These are phyloP conservation scores for Taiwanofungus camphoratus DNA, from an alignment of 1,284 basidiomycete genomes.

Conservation along the genomic window DNA sequence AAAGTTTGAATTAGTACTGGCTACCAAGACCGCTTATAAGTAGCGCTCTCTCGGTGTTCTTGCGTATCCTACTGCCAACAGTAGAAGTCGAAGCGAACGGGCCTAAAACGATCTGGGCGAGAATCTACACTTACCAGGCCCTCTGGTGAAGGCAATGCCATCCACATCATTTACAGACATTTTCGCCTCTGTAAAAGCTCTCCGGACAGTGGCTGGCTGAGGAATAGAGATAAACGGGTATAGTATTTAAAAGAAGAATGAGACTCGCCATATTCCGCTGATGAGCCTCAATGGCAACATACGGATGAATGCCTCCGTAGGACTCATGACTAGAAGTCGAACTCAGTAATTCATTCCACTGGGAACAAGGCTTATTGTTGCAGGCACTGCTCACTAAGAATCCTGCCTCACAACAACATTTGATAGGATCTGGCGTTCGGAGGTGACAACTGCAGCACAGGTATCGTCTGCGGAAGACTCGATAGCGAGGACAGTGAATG, in stretches of 20 bases:
- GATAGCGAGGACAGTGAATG: conserved; percentile 72
- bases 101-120: too few relatives aligned
- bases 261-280: conserved; percentile 67
- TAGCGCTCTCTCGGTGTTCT: too few relatives aligned
- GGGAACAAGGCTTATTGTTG: too few relatives aligned
- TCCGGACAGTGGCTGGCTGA: conserved; percentile 69
- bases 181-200: conserved; percentile 62
- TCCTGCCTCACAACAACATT: conserved; percentile 83
- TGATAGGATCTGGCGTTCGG: conserved; percentile 62
- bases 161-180: conserved; percentile 62
- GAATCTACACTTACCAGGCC: conserved; percentile 63
- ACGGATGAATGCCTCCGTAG: conserved; percentile 83
- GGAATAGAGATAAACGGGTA: not conserved
- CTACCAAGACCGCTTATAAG: too few relatives aligned
- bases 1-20: not conserved
- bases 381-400: conserved; percentile 37
- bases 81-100: not conserved
- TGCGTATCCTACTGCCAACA: too few relatives aligned
- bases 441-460: conserved; percentile 77
- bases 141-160: conserved; percentile 87
- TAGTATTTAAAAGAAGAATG: not conserved
- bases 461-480: conserved; percentile 89
- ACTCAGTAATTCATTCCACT: not conserved
- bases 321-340: conserved; percentile 46
- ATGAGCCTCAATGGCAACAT: conserved; percentile 69